Conservation (phyloP, 768 basidiomycete species). For the Pisolithus tinctorius region DNA sequence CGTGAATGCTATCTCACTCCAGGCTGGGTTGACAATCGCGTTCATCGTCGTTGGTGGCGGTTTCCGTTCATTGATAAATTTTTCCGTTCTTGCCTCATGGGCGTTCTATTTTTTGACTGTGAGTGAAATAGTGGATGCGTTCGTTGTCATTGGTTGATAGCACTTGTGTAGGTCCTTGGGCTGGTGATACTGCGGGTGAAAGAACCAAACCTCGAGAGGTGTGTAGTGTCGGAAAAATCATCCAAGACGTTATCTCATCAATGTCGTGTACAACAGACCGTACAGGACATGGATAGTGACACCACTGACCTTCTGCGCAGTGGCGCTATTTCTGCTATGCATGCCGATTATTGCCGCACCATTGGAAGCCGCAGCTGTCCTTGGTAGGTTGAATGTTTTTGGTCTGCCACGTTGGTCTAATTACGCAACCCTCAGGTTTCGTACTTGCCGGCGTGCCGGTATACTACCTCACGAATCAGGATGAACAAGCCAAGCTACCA, state of each 20-base stretch:
- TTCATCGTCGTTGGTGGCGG: constrained; percentile 88
- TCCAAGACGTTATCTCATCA: background rate
- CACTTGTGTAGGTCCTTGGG: constrained; percentile 61
- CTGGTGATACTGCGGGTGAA: constrained; percentile 82
- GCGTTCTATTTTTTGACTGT: constrained; percentile 84
- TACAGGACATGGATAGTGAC: constrained; percentile 92
- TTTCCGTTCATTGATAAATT: constrained; percentile 84
- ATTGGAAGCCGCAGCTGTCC: constrained; percentile 75
- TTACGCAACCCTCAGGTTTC: constrained; percentile 45
- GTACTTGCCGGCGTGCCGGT: constrained; percentile 74
- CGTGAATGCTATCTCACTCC: constrained; percentile 78
- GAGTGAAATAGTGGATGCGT: constrained; percentile 16
- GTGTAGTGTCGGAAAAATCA: constrained; percentile 1
- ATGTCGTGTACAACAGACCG: constrained; percentile 46
- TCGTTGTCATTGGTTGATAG: background rate
- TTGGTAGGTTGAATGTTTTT: constrained; percentile 46
- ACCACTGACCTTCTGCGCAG: constrained; percentile 83
- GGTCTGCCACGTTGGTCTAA: background rate
- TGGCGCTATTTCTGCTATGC: constrained; percentile 54
- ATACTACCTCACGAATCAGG: constrained; percentile 69
- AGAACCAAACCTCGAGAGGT: constrained; percentile 86
- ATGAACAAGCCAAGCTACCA: constrained; percentile 32
- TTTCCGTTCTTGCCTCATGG: constrained; percentile 84
- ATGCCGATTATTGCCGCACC: constrained; percentile 97
- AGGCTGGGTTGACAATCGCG: constrained; percentile 62